These are phyloP conservation scores for Scopulariopsis brevicaulis DNA, from an alignment of 2,329 filamentous ascomycete species.

Conservation along the genomic window DNA sequence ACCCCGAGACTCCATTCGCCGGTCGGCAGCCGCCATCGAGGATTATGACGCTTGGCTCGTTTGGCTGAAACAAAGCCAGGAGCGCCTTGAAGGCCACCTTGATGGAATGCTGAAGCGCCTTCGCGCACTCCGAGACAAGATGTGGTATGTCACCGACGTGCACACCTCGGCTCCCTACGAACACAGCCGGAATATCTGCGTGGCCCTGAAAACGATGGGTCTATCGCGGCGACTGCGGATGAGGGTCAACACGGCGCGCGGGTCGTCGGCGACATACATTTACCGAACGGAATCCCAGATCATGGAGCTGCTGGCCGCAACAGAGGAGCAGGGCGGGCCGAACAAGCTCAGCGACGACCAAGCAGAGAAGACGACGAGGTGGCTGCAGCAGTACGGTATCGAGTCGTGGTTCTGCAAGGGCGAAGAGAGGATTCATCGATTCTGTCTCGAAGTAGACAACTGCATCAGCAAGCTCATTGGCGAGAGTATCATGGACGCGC, in stretches of 20 bases:
- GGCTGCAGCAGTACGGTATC: conserved; percentile 71
- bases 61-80: conserved; percentile 73
- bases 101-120: conserved; percentile 65
- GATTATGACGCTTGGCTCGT: conserved; percentile 75
- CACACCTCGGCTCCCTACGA: conserved; percentile 83
- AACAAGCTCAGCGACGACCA: conserved; percentile 97
- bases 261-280: conserved; percentile 49
- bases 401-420: conserved; percentile 83
- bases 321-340: conserved; percentile 73
- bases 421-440: conserved; percentile 88
- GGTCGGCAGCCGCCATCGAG: conserved; percentile 61
- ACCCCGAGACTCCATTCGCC: conserved; percentile 56
- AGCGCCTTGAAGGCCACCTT: conserved; percentile 62
- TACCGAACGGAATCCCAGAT: conserved; percentile 76
- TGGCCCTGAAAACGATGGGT: conserved; percentile 86
- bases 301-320: conserved; percentile 75
- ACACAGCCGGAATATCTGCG: conserved; percentile 73
- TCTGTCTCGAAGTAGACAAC: conserved; percentile 80
- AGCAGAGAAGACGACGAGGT: conserved; percentile 70
- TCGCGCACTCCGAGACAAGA: conserved; percentile 77
- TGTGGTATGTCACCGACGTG: conserved; percentile 97
- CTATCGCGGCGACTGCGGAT: conserved; percentile 44
- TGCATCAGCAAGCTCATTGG: conserved; percentile 80
- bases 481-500: conserved; percentile 71
- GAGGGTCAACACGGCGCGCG: conserved; percentile 33